A percentile compares a stretch with the other conserved stretches of the same genome.
Conservation (phyloP, 805 yeast genomes). For the Candida sonorensis region DNA sequence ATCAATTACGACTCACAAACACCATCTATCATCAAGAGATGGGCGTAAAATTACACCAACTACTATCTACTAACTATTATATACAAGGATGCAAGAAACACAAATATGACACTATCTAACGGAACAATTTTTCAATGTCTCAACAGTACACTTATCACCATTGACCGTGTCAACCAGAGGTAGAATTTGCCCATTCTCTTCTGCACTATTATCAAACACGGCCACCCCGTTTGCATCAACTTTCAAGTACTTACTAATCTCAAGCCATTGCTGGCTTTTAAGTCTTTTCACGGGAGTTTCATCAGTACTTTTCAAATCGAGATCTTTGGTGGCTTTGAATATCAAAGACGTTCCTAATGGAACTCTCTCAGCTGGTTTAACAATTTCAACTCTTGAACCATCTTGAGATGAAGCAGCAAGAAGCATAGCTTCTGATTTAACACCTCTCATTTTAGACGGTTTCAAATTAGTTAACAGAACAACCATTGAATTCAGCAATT, state of each 20-base stretch:
- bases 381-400: constrained; percentile 34
- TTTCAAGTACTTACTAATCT: constrained; percentile 23
- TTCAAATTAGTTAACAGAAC: constrained; percentile 54
- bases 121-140: constrained; percentile 5
- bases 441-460: constrained; percentile 57
- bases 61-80: too few relatives aligned
- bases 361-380: constrained; percentile 36
- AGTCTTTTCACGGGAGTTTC: constrained; percentile 23
- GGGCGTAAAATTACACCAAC: too few relatives aligned
- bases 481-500: constrained; percentile 35
- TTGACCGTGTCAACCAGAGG: constrained; percentile 5
- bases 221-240: constrained; percentile 29
- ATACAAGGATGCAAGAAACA: too few relatives aligned
- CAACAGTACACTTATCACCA: constrained; percentile 10
- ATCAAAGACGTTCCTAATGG: constrained; percentile 33
- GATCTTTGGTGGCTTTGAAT: constrained; percentile 29
- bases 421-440: constrained; percentile 57
- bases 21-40: too few relatives aligned
- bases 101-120: too few relatives aligned
- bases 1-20: too few relatives aligned
- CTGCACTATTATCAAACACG: constrained; percentile 14
- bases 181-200: background rate
- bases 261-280: constrained; percentile 31
- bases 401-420: constrained; percentile 41
- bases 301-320: background rate